Percentiles rank a stretch among this genome's conserved stretches.
Evolutionary conservation across 2,329 filamentous ascomycete species (phyloP).

Genomic region (Trichoderma sp.): DNA sequence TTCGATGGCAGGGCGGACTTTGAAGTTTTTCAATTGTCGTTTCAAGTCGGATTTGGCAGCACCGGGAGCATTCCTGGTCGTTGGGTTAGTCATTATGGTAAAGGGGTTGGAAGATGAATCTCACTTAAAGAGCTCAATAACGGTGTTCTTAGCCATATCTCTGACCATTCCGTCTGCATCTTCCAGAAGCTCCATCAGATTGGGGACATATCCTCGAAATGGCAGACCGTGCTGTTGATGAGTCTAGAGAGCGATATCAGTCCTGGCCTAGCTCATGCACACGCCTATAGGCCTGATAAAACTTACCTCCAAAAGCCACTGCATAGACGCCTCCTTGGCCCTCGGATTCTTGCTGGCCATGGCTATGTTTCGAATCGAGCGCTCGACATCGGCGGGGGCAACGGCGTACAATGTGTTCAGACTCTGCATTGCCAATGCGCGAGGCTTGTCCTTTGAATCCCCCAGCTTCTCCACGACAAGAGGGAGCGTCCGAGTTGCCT

Average conservation of each 20-base stretch:
- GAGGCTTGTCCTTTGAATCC: constrained; percentile 82
- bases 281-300: neutral
- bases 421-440: constrained; percentile 69
- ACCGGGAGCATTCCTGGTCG: constrained; percentile 66
- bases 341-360: constrained; percentile 77
- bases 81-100: constrained; percentile 15
- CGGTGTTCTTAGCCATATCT: constrained; percentile 75
- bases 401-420: constrained; percentile 74
- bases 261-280: neutral
- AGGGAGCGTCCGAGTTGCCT: constrained; percentile 69
- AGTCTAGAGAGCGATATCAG: constrained; percentile 56
- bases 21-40: constrained; percentile 77
- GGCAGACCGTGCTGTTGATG: constrained; percentile 74
- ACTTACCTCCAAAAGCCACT: constrained; percentile 74
- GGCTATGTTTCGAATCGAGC: constrained; percentile 72
- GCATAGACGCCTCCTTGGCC: constrained; percentile 80
- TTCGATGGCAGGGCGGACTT: constrained; percentile 83
- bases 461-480: constrained; percentile 81
- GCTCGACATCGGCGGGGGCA: constrained; percentile 71
- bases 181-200: constrained; percentile 81
- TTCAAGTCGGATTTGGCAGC: constrained; percentile 86
- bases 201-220: constrained; percentile 79
- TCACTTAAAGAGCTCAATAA: constrained; percentile 83
- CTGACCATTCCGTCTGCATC: constrained; percentile 86
- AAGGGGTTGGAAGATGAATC: constrained; percentile 24